A percentile compares a stretch with the other conserved stretches of the same genome.
phyloP scores from a whole-genome alignment of 2,329 filamentous ascomycete genomes.

The Trichophyton schoenleinii region DNA sequence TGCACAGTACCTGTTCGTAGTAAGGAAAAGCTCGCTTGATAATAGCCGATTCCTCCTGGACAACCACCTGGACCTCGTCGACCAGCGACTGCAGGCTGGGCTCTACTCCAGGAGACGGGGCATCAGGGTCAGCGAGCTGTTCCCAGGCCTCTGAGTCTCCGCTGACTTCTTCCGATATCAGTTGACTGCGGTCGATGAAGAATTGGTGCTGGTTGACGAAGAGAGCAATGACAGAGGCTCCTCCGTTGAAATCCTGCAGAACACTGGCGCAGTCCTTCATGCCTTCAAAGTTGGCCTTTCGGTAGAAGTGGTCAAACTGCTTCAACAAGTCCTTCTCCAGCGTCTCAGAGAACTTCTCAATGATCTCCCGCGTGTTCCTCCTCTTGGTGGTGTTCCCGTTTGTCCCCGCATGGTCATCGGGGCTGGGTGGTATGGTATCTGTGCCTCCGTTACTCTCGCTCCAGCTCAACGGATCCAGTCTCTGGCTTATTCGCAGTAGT shows the following conservation, averaged over 20 bases:
- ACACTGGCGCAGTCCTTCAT: slow-evolving; percentile 97
- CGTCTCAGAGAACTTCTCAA: slow-evolving; percentile 94
- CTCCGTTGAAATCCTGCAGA: slow-evolving; percentile 88
- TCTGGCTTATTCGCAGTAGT: slow-evolving; percentile 83
- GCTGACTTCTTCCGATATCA: slow-evolving; percentile 71
- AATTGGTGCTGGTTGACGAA: slow-evolving; percentile 99
- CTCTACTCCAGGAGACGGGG: slow-evolving; percentile 81
- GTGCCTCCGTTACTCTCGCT: slow-evolving; percentile 40
- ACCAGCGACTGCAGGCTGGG: slow-evolving; percentile 81
- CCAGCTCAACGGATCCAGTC: slow-evolving; percentile 70
- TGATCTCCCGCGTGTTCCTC: slow-evolving; percentile 65
- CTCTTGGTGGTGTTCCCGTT: slow-evolving; percentile 38
- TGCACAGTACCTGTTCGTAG: slow-evolving; percentile 82
- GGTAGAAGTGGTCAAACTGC: slow-evolving; percentile 95
- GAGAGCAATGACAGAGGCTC: slow-evolving; percentile 82
- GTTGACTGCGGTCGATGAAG: slow-evolving; percentile 90
- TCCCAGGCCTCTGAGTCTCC: slow-evolving; percentile 59
- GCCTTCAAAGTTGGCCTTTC: slow-evolving; percentile 87
- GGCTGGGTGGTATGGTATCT: slow-evolving; percentile 26
- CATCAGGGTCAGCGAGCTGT: slow-evolving; percentile 82
- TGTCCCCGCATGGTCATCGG: slow-evolving; percentile 18
- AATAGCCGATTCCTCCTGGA: slow-evolving; percentile 93
- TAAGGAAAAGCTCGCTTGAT: slow-evolving; percentile 95
- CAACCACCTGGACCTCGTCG: slow-evolving; percentile 87
- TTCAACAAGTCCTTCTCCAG: slow-evolving; percentile 89